Percentiles rank a stretch among this genome's conserved stretches.
Conservation (phyloP, 176 grass and related monocot genomes). For the Oryza glaberrima region DNA sequence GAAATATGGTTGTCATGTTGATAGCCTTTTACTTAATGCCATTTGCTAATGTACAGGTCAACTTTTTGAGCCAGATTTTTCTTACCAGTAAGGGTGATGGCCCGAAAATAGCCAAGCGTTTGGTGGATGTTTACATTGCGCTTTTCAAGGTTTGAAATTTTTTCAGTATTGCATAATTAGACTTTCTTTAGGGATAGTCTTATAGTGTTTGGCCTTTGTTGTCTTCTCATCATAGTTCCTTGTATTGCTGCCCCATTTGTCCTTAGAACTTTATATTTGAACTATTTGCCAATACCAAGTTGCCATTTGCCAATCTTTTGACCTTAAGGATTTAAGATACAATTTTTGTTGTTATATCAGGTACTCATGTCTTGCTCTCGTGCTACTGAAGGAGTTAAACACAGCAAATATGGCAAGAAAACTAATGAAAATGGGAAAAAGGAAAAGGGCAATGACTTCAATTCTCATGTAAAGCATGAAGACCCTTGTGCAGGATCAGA, state of each 20-base stretch:
- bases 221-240: conserved; percentile 20
- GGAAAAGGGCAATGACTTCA: conserved; percentile 49
- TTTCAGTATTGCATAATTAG: conserved; percentile 31
- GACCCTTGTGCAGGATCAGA: conserved; percentile 57
- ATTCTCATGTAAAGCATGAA: conserved; percentile 46
- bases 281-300: not conserved
- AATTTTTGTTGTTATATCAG: conserved; percentile 45
- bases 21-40: conserved; percentile 33
- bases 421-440: conserved; percentile 47
- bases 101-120: conserved; percentile 84
- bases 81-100: conserved; percentile 81
- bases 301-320: not conserved
- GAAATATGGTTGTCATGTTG: not conserved
- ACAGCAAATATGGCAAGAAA: conserved; percentile 65
- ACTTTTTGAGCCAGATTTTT: conserved; percentile 91
- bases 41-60: conserved; percentile 66
- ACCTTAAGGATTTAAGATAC: conserved; percentile 7
- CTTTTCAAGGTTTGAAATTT: conserved; percentile 80
- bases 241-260: conserved; percentile 2
- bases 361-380: conserved; percentile 73
- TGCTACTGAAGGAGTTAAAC: conserved; percentile 51
- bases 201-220: not conserved
- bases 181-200: conserved; percentile 5
- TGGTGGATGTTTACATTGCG: conserved; percentile 92
- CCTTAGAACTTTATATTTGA: not conserved